Base-by-base conservation (phyloP, 2,329 filamentous ascomycete genomes). In the Penicillium sp. region DNA sequence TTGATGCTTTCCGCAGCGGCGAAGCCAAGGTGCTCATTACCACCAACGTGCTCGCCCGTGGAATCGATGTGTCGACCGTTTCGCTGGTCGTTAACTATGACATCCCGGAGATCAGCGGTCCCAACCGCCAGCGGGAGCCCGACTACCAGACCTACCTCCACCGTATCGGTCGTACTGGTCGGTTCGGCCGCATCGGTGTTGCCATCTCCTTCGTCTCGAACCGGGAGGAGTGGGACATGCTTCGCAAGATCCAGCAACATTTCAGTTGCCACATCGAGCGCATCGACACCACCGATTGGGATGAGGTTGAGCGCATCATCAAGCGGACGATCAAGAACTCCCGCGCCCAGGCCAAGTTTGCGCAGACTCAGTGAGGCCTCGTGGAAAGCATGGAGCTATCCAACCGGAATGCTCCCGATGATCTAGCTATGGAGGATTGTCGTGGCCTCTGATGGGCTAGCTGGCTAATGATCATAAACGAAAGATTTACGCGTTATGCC, bases 1-100 rank as follows among this genome's bases (percentile, higher is more conserved):
- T 99, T 62, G 87, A 94, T 71, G 86, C 90, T 58, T 99, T 99
- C 85, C 88, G 95, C 59, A 85, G 81, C 47, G 94, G 94, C 41
- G 85, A 89, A 60, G 92, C 92, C 71, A 99, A 99, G 81, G 95
- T 99, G 8, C 88, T 99, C 63, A 97, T 99, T 72, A 96, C 95
- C 1, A 99, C 95, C 68, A 99, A 99, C 72, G 93, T 99, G 39
- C 85, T 99, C 59, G 91, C 95, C 8, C 92, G 95, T 73, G 95
- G 95, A 74, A 98, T 99, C 70, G 95, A 99, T 72, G 81, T 98
- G 74, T 77, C 96, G 79, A 88, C 88, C 31, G 95, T 99, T 14
- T 96, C 92, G 10, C 95, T 99, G 89, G 95, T 99, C 55, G 92
- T 99, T 82, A 99, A 99, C 82, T 99, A 99, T 78, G 90, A 92